phyloP scores from a whole-genome alignment of 331 rosid genomes.

The Phaseolus coccineus region DNA sequence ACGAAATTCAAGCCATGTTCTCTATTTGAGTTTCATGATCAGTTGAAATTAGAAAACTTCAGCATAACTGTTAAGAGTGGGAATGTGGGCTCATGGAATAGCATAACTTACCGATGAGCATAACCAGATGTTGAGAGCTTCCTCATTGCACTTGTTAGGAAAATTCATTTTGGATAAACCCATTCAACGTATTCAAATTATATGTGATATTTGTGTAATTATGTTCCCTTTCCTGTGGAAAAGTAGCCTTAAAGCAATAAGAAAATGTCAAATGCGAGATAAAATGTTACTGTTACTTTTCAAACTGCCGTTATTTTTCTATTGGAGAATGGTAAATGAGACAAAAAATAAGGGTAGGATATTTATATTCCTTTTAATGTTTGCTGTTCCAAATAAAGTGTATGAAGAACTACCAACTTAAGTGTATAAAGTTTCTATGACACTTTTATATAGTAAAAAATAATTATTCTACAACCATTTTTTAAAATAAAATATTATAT shows the following conservation, averaged over 20 bases:
- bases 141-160: background rate
- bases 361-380: background rate
- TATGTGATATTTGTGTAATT: background rate
- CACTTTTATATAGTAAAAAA: no score
- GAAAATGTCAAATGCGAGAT: background rate
- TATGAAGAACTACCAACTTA: no score
- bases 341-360: background rate
- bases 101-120: background rate
- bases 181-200: background rate
- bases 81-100: background rate
- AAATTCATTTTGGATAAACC: background rate
- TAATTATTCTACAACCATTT: no score
- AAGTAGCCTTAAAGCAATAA: background rate
- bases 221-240: background rate
- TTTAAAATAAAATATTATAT: no score
- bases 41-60: background rate
- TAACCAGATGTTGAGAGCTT: background rate
- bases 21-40: conserved; percentile 1
- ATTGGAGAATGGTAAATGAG: background rate
- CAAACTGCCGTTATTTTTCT: background rate
- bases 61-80: no score
- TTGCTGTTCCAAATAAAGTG: background rate
- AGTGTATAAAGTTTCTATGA: no score
- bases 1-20: background rate
- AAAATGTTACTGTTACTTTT: background rate